A percentile compares a stretch with the other conserved stretches of the same genome.
Evolutionary conservation across 2,329 filamentous ascomycete species (phyloP).

Genomic region (Venturia oleaginea): DNA sequence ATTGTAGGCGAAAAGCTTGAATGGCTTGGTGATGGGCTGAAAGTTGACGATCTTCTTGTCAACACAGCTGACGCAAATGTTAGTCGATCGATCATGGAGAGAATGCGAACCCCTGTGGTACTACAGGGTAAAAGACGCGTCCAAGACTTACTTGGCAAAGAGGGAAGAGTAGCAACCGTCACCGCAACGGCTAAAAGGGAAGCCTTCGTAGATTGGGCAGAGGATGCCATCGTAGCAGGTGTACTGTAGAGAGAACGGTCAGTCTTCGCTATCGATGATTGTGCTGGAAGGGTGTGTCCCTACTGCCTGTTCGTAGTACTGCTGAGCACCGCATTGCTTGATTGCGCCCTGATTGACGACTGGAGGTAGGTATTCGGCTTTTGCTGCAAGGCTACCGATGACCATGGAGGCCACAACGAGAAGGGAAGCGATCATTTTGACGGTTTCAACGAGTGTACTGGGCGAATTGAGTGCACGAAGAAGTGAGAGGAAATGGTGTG

Average conservation of each 20-base stretch:
- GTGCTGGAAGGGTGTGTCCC: background rate
- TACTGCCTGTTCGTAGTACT: background rate
- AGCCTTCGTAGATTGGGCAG: background rate
- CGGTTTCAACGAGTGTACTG: background rate
- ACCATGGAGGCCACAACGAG: background rate
- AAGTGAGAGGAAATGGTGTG: background rate
- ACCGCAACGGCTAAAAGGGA: background rate
- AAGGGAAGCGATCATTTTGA: background rate
- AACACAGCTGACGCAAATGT: background rate
- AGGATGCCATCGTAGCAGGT: constrained; percentile 2
- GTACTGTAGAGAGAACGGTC: background rate
- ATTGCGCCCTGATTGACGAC: background rate
- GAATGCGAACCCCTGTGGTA: background rate
- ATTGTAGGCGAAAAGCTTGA: constrained; percentile 6
- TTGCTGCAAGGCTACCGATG: background rate
- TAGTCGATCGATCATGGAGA: background rate
- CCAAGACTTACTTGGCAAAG: constrained; percentile 1
- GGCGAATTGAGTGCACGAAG: background rate
- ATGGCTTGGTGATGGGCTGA: background rate
- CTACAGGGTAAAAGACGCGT: background rate
- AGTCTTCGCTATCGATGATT: background rate
- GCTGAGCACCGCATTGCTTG: background rate
- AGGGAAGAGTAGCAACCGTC: constrained; percentile 5
- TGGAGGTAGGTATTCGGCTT: background rate
- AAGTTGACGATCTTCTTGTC: background rate